Conservation (phyloP, 495 filamentous ascomycete genomes). For the Alectoria sarmentosa region DNA sequence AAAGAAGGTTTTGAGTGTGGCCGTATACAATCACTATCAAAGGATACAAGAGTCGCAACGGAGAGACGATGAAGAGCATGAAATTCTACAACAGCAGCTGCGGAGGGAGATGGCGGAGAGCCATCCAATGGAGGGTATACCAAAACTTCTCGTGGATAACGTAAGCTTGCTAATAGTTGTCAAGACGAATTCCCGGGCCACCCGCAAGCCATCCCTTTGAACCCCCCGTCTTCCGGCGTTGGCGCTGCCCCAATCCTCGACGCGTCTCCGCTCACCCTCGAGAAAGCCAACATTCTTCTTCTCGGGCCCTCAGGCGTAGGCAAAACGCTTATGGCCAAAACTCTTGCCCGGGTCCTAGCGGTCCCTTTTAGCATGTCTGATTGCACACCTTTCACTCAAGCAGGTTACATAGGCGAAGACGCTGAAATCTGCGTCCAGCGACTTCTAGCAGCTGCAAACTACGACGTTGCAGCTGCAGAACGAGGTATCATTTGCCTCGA, state of each 20-base stretch:
- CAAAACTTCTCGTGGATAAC: background rate
- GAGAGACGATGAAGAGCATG: constrained; percentile 70
- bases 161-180: background rate
- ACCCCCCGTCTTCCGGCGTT: constrained; percentile 27
- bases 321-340: constrained; percentile 92
- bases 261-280: constrained; percentile 64
- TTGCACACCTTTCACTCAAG: constrained; percentile 94
- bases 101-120: constrained; percentile 43
- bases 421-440: constrained; percentile 88
- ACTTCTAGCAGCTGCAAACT: constrained; percentile 81
- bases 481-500: constrained; percentile 92
- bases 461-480: constrained; percentile 79
- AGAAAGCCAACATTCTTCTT: constrained; percentile 93
- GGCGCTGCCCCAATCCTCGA: constrained; percentile 42
- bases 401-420: constrained; percentile 96
- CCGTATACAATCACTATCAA: constrained; percentile 97
- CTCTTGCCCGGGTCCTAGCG: constrained; percentile 67
- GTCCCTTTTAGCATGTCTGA: constrained; percentile 97
- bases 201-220: constrained; percentile 47
- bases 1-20: constrained; percentile 90
- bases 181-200: constrained; percentile 80
- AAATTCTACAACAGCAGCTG: constrained; percentile 44
- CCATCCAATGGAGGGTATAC: constrained; percentile 52
- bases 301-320: constrained; percentile 93
- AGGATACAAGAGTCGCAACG: constrained; percentile 68